These are phyloP conservation scores for Moesziomyces aphidis DNA, from an alignment of 1,284 basidiomycete species.

Conservation along the genomic window DNA sequence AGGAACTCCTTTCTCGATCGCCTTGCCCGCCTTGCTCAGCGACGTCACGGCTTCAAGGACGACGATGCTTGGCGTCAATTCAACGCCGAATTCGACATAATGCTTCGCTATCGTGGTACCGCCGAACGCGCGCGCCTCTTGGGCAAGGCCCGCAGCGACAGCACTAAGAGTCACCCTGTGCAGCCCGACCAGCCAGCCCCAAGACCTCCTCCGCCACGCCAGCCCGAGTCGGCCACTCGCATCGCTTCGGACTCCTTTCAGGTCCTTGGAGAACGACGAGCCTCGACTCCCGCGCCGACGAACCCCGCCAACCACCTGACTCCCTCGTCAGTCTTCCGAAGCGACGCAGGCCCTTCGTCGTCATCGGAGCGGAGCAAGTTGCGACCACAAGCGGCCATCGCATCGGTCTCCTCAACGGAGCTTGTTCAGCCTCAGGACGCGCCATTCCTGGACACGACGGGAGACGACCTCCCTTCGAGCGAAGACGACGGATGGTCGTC, in stretches of 20 bases:
- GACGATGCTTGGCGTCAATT: conserved; percentile 5
- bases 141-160: not conserved
- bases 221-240: not conserved
- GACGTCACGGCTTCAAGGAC: not conserved
- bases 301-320: not conserved
- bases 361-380: not conserved
- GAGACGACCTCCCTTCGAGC: not conserved
- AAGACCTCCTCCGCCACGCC: not conserved
- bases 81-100: not conserved
- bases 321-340: not conserved
- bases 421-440: not conserved
- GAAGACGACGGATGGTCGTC: too few species aligned
- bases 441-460: too few species aligned
- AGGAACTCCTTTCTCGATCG: not conserved
- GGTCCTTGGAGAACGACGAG: conserved; percentile 28
- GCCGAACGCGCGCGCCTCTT: not conserved
- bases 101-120: not conserved
- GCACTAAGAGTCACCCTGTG: not conserved
- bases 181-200: not conserved
- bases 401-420: too few species aligned
- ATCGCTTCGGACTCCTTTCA: conserved; percentile 30
- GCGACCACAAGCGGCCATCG: not conserved
- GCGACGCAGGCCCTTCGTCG: not conserved
- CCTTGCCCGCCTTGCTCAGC: not conserved
- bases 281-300: not conserved